phyloP scores from a whole-genome alignment of 306 rosid species.

The Canavalia ensiformis region DNA sequence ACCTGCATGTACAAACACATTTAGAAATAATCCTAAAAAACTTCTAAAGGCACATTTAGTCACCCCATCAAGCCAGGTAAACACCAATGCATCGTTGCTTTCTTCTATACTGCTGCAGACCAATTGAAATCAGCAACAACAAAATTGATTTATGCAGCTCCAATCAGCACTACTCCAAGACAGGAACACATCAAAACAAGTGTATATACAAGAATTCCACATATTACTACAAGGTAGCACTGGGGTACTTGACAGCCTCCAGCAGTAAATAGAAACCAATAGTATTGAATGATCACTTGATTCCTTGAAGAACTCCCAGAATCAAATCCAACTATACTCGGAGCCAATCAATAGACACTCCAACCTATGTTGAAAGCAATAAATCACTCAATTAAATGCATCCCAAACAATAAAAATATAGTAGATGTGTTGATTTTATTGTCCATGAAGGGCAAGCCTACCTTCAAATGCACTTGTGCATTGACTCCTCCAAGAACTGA shows the following conservation, averaged over 20 bases:
- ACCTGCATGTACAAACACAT: constrained; percentile 76
- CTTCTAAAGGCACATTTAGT: constrained; percentile 65
- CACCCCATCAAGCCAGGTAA: constrained; percentile 78
- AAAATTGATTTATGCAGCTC: constrained; percentile 69
- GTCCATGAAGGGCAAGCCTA: constrained; percentile 73
- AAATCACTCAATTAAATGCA: constrained; percentile 83
- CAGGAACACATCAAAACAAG: constrained; percentile 75
- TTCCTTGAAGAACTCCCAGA: constrained; percentile 74
- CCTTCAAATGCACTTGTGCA: constrained; percentile 66
- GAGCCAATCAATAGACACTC: constrained; percentile 66
- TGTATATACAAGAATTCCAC: constrained; percentile 65
- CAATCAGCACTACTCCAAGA: constrained; percentile 76
- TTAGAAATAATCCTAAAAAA: constrained; percentile 65
- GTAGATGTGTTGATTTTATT: constrained; percentile 53
- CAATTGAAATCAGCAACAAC: constrained; percentile 82
- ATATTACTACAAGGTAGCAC: constrained; percentile 61
- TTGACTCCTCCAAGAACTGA: constrained; percentile 53
- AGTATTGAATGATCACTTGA: constrained; percentile 72
- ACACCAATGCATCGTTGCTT: constrained; percentile 73
- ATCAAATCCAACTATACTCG: constrained; percentile 80
- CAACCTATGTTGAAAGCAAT: constrained; percentile 94
- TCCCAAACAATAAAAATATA: constrained; percentile 52
- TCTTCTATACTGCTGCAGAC: constrained; percentile 80
- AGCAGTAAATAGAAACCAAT: constrained; percentile 60
- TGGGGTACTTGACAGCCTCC: constrained; percentile 77